Evolutionary conservation across 2,329 filamentous ascomycete species (phyloP), one percentile per base, ranked within the genome.

Genomic region (Talaromyces atroroseus): DNA sequence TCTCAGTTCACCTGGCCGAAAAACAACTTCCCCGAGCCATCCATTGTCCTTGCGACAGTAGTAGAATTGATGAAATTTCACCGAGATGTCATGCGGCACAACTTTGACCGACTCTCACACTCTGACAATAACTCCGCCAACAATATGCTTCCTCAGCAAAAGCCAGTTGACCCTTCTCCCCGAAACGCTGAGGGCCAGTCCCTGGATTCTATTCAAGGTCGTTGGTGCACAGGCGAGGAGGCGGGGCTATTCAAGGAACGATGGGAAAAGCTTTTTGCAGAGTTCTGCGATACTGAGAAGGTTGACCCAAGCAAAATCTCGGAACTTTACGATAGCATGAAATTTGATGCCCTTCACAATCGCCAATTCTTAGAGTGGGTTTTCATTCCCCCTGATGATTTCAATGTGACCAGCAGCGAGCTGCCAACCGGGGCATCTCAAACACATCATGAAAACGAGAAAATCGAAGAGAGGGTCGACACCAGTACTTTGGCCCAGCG

Each of bases 281-380:
- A 99, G 69, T 99, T 99, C 66, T 94, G 89, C 62, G 95, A 99
- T 70, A 88, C 89, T 1, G 94, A 99, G 66, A 99, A 99, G 77
- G 91, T 97, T 18, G 94, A 99, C 71, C 95, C 95, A 18, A 96
- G 92, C 79, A 99, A 99, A 77, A 92, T 99, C 60, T 96, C 91
- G 5, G 94, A 99, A 75, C 82, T 99, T 2, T 99, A 99, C 71
- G 94, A 99, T 71, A 97, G 92, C 20, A 97, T 99, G 94, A 99
- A 99, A 73, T 99, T 97, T 62, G 94, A 99, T 71, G 94, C 94
- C 1, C 80, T 99, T 14, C 95, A 99, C 74, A 99, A 99, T 68
- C 86, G 94, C 2, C 90, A 91, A 60, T 99, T 99, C 66, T 78
- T 99, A 3, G 94, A 99, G 71, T 97, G 94, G 90, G 88, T 96